Percentiles rank a stretch among this genome's conserved stretches.
phyloP scores from a whole-genome alignment of 73 alveolate species.

The Effrenium voratum region DNA sequence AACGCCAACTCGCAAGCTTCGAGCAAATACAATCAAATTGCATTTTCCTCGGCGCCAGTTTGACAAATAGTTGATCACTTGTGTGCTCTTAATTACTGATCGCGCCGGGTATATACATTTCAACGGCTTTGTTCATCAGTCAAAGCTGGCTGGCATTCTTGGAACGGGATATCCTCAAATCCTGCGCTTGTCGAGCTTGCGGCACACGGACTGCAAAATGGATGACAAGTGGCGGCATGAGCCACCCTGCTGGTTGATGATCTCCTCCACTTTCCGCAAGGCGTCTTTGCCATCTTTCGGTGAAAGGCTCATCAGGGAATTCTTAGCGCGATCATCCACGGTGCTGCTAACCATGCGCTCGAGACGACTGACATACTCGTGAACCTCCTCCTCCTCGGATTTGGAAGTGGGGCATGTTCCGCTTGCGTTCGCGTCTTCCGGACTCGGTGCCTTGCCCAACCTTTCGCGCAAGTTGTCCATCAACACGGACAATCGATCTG shows the following conservation, averaged over 20 bases:
- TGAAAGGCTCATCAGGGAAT: not conserved
- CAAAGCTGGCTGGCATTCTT: too few relatives aligned
- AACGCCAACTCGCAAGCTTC: too few relatives aligned
- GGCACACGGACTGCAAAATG: conserved; percentile 45
- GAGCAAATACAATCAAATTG: too few relatives aligned
- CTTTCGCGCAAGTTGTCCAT: not conserved
- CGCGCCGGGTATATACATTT: too few relatives aligned
- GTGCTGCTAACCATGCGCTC: conserved; percentile 23
- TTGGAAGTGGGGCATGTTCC: not conserved
- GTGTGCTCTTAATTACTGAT: too few relatives aligned
- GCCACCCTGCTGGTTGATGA: conserved; percentile 32
- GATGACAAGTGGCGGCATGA: conserved; percentile 34
- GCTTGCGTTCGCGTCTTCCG: not conserved
- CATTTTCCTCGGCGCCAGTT: too few relatives aligned
- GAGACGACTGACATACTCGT: not conserved
- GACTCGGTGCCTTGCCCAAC: too few relatives aligned
- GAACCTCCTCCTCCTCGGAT: not conserved
- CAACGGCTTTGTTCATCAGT: too few relatives aligned
- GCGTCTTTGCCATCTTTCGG: not conserved
- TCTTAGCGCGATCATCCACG: conserved; percentile 8
- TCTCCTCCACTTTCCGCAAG: conserved; percentile 20
- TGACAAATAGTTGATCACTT: too few relatives aligned
- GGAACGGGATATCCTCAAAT: too few relatives aligned
- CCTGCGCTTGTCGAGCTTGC: too few relatives aligned
- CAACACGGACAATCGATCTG: too few relatives aligned